phyloP scores from a whole-genome alignment of 352 stramenopile genomes.

The Phytophthora palmivora region DNA sequence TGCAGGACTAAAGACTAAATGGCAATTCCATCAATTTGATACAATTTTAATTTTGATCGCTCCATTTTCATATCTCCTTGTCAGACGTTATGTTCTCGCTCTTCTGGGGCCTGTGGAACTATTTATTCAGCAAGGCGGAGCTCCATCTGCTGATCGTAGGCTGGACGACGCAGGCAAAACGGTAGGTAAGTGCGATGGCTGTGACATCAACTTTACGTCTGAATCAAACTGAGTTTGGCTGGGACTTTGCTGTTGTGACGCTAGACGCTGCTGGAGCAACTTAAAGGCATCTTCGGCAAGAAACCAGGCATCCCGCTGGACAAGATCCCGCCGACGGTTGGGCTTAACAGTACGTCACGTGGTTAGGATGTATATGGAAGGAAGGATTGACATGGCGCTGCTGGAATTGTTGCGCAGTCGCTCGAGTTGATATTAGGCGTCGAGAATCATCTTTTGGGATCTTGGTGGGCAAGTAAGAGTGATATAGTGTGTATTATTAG shows the following conservation, averaged over 20 bases:
- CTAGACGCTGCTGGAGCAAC: conserved; percentile 90
- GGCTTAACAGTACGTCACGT: conserved; percentile 81
- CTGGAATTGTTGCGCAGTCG: conserved; percentile 46
- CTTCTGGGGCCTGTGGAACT: conserved; percentile 80
- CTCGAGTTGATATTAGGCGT: conserved; percentile 86
- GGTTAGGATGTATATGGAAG: not conserved
- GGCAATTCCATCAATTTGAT: too few species aligned
- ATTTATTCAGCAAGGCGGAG: conserved; percentile 89
- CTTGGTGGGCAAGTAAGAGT: conserved; percentile 82
- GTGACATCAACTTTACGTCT: not conserved
- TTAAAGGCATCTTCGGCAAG: conserved; percentile 92
- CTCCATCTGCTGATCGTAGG: conserved; percentile 93
- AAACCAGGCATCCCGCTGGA: conserved; percentile 90
- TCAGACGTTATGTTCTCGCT: conserved; percentile 79
- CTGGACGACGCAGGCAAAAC: conserved; percentile 94
- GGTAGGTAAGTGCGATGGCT: conserved; percentile 59
- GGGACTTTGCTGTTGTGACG: too few species aligned
- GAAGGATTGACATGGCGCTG: conserved; percentile 6
- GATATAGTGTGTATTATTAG: not conserved
- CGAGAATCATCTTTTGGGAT: conserved; percentile 93
- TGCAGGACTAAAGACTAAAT: too few species aligned
- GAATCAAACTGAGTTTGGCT: not conserved
- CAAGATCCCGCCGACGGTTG: conserved; percentile 92
- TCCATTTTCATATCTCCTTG: not conserved
- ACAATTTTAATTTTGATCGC: too few species aligned